phyloP scores from a whole-genome alignment of 192 early-diverging fungal species.

The Kappamyces sp. region DNA sequence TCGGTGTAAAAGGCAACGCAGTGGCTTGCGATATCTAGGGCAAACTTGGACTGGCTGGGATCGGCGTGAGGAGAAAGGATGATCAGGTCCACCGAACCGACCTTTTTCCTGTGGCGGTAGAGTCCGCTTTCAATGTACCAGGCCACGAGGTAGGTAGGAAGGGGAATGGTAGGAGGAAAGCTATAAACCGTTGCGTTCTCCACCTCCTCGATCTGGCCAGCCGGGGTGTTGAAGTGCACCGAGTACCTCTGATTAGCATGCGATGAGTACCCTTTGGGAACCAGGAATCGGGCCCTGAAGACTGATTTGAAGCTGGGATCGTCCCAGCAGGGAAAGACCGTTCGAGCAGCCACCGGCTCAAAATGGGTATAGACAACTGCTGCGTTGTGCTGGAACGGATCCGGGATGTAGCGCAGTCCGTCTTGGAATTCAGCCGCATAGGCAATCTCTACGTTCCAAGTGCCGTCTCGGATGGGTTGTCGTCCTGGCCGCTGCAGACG shows the following conservation, averaged over 20 bases:
- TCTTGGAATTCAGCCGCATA: too few species aligned
- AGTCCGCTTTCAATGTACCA: slow-evolving; percentile 20
- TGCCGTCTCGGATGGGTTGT: too few species aligned
- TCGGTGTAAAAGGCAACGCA: slow-evolving; percentile 16
- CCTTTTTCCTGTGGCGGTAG: background rate
- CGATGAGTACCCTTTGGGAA: slow-evolving; percentile 30
- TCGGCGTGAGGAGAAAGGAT: background rate
- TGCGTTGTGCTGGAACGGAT: too few species aligned
- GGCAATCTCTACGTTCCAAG: too few species aligned
- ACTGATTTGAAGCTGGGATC: slow-evolving; percentile 55
- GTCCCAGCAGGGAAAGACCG: slow-evolving; percentile 33
- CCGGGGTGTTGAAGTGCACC: slow-evolving; percentile 83
- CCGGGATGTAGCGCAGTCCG: too few species aligned
- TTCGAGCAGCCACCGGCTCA: slow-evolving; percentile 31
- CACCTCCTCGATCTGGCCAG: slow-evolving; percentile 9
- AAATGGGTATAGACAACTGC: slow-evolving; percentile 37
- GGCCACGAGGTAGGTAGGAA: slow-evolving; percentile 39
- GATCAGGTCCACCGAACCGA: too few species aligned
- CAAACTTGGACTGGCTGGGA: slow-evolving; percentile 7
- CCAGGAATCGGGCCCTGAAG: slow-evolving; percentile 33
- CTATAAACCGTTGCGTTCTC: background rate
- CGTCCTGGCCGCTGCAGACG: too few species aligned
- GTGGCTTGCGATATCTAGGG: slow-evolving; percentile 25
- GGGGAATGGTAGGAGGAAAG: slow-evolving; percentile 63
- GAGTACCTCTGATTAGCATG: slow-evolving; percentile 28